phyloP scores from a whole-genome alignment of 345 rosid genomes.

The Schrenkiella parvula region DNA sequence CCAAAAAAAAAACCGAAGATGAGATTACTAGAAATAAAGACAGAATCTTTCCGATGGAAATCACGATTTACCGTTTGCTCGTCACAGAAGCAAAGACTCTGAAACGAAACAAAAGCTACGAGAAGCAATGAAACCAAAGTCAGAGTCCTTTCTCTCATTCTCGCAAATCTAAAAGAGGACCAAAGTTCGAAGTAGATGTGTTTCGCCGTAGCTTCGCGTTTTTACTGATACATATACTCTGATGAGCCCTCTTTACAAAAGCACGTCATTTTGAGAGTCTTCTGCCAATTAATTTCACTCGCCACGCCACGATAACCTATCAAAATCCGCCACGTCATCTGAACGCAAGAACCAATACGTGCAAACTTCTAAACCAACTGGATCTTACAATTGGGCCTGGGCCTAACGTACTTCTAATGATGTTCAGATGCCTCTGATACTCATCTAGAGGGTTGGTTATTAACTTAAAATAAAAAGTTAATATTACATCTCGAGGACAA shows the following conservation, averaged over 20 bases:
- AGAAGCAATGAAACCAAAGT: constrained; percentile 38
- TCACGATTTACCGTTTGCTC: constrained; percentile 25
- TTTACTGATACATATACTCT: not conserved
- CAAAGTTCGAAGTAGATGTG: not conserved
- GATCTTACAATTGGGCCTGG: not conserved
- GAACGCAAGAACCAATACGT: not conserved
- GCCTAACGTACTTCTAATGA: not conserved
- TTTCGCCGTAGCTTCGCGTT: not conserved
- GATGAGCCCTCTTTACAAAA: not conserved
- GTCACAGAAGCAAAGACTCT: constrained; percentile 41
- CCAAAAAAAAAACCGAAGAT: not conserved
- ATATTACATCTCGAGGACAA: too few relatives aligned
- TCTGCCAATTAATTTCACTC: constrained; percentile 8
- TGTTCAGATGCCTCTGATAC: too few relatives aligned
- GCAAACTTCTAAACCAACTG: not conserved
- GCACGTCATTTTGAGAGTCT: not conserved
- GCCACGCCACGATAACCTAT: constrained; percentile 3
- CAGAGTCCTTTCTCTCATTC: constrained; percentile 11
- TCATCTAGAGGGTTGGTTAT: too few relatives aligned
- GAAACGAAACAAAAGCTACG: constrained; percentile 35
- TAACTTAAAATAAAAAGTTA: too few relatives aligned
- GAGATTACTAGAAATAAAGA: not conserved
- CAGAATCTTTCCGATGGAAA: constrained; percentile 17
- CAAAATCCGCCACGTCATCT: not conserved
- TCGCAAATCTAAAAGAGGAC: not conserved